A percentile compares a stretch with the other conserved stretches of the same genome.
These are phyloP conservation scores for Zostera marina DNA, from an alignment of 116 monocot species.

Conservation along the genomic window DNA sequence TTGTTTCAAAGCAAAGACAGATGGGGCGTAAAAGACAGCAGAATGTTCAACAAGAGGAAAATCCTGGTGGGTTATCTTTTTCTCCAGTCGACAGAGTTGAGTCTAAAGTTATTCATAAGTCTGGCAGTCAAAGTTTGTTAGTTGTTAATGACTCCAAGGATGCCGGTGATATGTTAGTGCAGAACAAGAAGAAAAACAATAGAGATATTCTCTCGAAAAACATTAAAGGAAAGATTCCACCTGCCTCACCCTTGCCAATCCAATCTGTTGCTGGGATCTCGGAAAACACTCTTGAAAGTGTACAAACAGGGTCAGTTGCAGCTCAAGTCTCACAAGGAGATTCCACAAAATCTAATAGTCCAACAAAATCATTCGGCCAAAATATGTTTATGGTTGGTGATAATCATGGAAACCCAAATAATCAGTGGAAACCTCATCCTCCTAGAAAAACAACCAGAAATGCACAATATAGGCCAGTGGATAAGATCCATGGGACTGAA, in stretches of 20 bases:
- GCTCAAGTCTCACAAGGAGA: neutral
- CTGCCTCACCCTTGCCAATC: neutral
- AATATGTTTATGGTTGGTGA: slow-evolving; percentile 7
- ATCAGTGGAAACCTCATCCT: slow-evolving; percentile 41
- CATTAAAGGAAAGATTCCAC: neutral
- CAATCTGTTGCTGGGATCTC: neutral
- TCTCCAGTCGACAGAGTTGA: neutral
- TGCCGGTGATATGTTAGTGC: neutral
- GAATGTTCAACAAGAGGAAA: neutral
- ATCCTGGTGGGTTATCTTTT: neutral
- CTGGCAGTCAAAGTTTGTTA: neutral
- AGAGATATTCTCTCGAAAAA: neutral
- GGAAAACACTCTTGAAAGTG: neutral
- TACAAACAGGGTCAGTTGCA: neutral
- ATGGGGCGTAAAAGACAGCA: neutral
- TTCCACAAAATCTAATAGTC: no score
- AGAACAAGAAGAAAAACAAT: neutral
- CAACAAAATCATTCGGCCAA: slow-evolving; percentile 2
- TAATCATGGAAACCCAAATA: slow-evolving; percentile 13
- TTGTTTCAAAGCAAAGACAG: slow-evolving; percentile 21
- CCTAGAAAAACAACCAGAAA: slow-evolving; percentile 34
- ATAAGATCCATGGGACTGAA: slow-evolving; percentile 49
- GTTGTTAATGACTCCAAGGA: neutral
- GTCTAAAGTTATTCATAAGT: neutral
- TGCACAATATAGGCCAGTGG: slow-evolving; percentile 23